phyloP scores from a whole-genome alignment of 495 filamentous ascomycete species.

The Sabuloglossum arenarium region DNA sequence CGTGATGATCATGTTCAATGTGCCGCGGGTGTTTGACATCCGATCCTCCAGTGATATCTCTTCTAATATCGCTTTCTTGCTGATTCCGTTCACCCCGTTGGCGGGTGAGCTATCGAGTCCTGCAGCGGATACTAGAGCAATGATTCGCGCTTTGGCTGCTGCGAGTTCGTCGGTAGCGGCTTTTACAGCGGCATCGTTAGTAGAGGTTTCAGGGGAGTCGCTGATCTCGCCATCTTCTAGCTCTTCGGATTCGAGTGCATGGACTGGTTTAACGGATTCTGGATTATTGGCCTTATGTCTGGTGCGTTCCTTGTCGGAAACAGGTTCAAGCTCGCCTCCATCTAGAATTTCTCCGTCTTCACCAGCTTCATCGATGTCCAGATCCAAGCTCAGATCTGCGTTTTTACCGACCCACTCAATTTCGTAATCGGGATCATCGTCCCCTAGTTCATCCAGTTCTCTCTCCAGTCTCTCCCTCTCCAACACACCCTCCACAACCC shows the following conservation, averaged over 20 bases:
- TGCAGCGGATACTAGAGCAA: conserved; percentile 22
- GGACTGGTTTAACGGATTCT: background rate
- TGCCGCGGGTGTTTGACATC: conserved; percentile 22
- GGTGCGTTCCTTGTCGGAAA: background rate
- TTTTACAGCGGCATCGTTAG: background rate
- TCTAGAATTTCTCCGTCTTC: conserved; percentile 9
- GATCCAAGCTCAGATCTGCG: background rate
- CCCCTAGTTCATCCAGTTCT: background rate
- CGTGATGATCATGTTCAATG: conserved; percentile 81
- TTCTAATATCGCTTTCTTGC: background rate
- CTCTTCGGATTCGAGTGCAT: conserved; percentile 1
- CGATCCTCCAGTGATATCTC: background rate
- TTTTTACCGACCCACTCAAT: background rate
- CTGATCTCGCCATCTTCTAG: conserved; percentile 1
- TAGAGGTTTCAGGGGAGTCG: background rate
- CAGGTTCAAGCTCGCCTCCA: background rate
- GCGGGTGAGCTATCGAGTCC: background rate
- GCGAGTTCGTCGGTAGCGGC: conserved; percentile 19
- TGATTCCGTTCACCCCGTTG: background rate
- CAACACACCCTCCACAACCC: conserved; percentile 8
- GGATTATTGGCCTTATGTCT: background rate
- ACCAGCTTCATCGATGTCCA: conserved; percentile 1
- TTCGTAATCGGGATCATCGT: conserved; percentile 12
- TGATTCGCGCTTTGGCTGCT: conserved; percentile 35
- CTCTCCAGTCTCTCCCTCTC: background rate